Conservation (phyloP, 352 stramenopile species). For the Phytophthora sp. region DNA sequence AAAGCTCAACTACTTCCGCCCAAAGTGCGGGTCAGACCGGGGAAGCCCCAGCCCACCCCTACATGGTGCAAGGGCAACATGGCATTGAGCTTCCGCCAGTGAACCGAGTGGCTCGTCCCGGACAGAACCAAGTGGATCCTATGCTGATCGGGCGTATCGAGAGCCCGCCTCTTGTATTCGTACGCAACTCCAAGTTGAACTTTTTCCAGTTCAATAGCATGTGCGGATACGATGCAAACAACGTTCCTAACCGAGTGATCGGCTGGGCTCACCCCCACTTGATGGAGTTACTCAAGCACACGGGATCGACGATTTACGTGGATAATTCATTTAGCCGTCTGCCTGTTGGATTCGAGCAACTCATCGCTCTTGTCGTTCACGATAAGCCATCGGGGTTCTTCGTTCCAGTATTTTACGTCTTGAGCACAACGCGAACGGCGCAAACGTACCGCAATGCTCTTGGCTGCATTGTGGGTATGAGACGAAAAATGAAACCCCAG, state of each 20-base stretch:
- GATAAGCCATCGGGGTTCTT: slow-evolving; percentile 2
- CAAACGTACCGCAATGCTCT: slow-evolving; percentile 2
- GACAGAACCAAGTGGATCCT: background rate
- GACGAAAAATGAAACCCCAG: background rate
- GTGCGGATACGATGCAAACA: slow-evolving; percentile 1
- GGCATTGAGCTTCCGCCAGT: background rate
- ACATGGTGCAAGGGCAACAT: background rate
- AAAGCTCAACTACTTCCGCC: background rate
- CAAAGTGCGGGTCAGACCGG: background rate
- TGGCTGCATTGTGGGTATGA: background rate
- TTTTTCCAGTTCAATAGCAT: slow-evolving; percentile 14
- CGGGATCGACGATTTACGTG: slow-evolving; percentile 20
- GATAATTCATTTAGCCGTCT: slow-evolving; percentile 14
- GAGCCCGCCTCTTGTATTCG: background rate
- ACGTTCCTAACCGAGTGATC: slow-evolving; percentile 6
- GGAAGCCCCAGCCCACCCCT: background rate
- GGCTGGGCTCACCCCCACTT: slow-evolving; percentile 18
- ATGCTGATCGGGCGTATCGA: background rate
- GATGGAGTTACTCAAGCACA: slow-evolving; percentile 11
- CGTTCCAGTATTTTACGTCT: slow-evolving; percentile 10
- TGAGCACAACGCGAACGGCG: background rate
- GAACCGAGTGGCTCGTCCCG: background rate
- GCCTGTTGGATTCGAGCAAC: slow-evolving; percentile 21
- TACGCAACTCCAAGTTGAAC: background rate
- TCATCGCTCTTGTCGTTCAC: background rate